Evolutionary conservation across 805 yeast species (phyloP).

Genomic region (Pichia insulana): DNA sequence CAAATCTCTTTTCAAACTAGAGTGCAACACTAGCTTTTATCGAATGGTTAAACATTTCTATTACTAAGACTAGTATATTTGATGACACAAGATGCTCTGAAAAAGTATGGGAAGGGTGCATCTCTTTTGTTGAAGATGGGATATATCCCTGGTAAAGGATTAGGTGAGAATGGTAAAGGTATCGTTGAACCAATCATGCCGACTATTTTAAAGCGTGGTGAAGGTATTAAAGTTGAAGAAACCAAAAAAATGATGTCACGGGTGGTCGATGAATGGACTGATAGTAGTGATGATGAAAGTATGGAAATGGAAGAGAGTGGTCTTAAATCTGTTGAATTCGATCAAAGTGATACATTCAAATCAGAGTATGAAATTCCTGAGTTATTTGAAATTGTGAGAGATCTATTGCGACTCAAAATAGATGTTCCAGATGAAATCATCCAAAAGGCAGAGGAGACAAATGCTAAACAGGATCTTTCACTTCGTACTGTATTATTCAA

Average conservation of each 20-base stretch:
- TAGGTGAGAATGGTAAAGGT: slow-evolving; percentile 70
- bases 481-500: slow-evolving; percentile 16
- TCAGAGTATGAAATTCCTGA: slow-evolving; percentile 20
- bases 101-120: slow-evolving; percentile 78
- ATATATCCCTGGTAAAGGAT: slow-evolving; percentile 70
- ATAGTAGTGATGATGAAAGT: slow-evolving; percentile 17
- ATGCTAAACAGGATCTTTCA: slow-evolving; percentile 7
- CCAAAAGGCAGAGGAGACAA: slow-evolving; percentile 22
- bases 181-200: slow-evolving; percentile 75
- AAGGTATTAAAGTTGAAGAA: slow-evolving; percentile 64
- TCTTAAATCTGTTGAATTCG: slow-evolving; percentile 6
- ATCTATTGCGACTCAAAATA: slow-evolving; percentile 28
- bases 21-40: too few species aligned
- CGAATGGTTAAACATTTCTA: too few species aligned
- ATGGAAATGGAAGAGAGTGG: slow-evolving; percentile 20
- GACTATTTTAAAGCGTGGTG: slow-evolving; percentile 51
- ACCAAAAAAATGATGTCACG: slow-evolving; percentile 23
- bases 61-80: too few species aligned
- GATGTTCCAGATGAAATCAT: slow-evolving; percentile 31
- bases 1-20: too few species aligned
- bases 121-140: slow-evolving; percentile 77
- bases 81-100: slow-evolving; percentile 3
- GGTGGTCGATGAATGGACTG: slow-evolving; percentile 12
- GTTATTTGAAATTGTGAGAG: slow-evolving; percentile 30
- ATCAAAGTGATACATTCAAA: slow-evolving; percentile 8